phyloP scores from a whole-genome alignment of 345 rosid genomes.

The Citrus hindsii region DNA sequence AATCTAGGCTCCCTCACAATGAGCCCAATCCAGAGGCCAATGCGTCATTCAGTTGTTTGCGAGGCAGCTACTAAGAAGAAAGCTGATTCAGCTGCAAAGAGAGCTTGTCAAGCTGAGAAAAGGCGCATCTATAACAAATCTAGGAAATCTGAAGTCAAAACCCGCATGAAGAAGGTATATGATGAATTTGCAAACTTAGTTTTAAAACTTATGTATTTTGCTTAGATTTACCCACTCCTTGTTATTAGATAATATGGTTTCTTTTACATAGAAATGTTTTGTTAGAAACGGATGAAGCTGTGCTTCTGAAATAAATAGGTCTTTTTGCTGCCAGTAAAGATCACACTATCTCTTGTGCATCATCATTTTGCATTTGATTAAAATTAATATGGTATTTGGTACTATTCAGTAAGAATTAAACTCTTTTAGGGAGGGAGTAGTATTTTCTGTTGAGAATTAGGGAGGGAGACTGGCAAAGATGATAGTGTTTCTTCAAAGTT shows the following conservation, averaged over 20 bases:
- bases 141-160: constrained; percentile 77
- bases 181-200: neutral
- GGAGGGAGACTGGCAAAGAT: neutral
- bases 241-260: neutral
- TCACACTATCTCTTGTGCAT: neutral
- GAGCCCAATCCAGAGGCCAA: constrained; percentile 38
- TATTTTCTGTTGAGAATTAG: neutral
- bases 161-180: constrained; percentile 93
- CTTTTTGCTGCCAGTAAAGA: neutral
- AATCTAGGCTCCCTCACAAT: constrained; percentile 45
- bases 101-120: constrained; percentile 85
- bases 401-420: neutral
- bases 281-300: neutral
- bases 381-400: neutral
- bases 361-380: neutral
- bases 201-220: neutral
- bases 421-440: neutral
- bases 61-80: constrained; percentile 69
- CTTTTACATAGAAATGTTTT: neutral
- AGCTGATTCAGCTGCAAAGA: constrained; percentile 87
- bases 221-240: neutral
- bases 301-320: neutral
- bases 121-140: constrained; percentile 78
- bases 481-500: neutral
- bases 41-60: constrained; percentile 55